phyloP scores from a whole-genome alignment of 2,329 filamentous ascomycete species.

The Alternaria arbusti region DNA sequence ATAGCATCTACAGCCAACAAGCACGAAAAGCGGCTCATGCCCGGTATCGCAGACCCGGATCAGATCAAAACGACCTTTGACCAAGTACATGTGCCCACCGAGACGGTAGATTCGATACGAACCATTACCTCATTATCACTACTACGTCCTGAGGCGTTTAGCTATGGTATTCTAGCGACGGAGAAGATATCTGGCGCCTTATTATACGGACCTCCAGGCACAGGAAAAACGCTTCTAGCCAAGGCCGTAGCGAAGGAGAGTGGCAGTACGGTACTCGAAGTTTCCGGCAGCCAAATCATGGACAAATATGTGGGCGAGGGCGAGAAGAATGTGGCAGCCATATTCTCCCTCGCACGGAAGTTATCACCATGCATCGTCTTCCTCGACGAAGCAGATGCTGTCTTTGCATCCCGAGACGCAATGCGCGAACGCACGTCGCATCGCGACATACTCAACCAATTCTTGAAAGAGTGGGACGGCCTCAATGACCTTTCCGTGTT shows the following conservation, averaged over 20 bases:
- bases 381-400: constrained; percentile 94
- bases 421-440: constrained; percentile 72
- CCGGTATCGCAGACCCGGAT: constrained; percentile 79
- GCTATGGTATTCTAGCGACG: constrained; percentile 88
- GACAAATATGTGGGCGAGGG: constrained; percentile 96
- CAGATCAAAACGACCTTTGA: constrained; percentile 86
- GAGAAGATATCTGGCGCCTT: constrained; percentile 91
- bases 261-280: constrained; percentile 76
- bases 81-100: constrained; percentile 81
- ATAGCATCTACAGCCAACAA: constrained; percentile 58
- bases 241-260: constrained; percentile 70
- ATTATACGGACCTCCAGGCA: constrained; percentile 81
- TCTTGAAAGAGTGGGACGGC: constrained; percentile 95
- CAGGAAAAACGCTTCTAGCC: constrained; percentile 69
- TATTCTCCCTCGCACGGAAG: constrained; percentile 91
- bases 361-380: constrained; percentile 92
- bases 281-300: constrained; percentile 89
- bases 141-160: constrained; percentile 89
- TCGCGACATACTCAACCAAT: constrained; percentile 94
- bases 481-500: constrained; percentile 84
- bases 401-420: constrained; percentile 78
- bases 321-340: constrained; percentile 90
- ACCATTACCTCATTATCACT: constrained; percentile 88
- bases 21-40: constrained; percentile 82
- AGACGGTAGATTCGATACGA: constrained; percentile 86